phyloP scores from a whole-genome alignment of 2,329 filamentous ascomycete genomes.

The Rhynchosporium agropyri region DNA sequence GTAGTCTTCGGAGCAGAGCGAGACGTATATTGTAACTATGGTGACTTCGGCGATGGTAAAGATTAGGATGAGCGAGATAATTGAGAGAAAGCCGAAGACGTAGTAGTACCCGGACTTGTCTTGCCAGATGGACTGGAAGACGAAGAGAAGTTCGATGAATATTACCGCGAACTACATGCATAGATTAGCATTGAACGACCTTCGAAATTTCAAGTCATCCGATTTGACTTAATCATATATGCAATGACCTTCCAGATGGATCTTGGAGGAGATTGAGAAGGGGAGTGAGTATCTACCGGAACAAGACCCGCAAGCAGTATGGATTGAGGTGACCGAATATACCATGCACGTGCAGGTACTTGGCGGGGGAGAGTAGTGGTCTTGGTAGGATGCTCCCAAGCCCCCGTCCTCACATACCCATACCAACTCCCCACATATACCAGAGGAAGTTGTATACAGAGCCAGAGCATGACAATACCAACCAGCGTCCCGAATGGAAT shows the following conservation, averaged over 20 bases:
- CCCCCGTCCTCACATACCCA: constrained; percentile 66
- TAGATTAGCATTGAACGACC: too few species aligned
- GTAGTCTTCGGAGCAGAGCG: constrained; percentile 83
- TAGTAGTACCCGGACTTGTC: constrained; percentile 94
- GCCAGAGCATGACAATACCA: constrained; percentile 74
- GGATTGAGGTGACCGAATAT: constrained; percentile 63
- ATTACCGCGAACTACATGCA: constrained; percentile 69
- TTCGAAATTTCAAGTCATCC: too few species aligned
- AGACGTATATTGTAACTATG: constrained; percentile 79
- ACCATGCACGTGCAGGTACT: constrained; percentile 76
- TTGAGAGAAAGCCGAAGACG: constrained; percentile 81
- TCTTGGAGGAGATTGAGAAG: too few species aligned
- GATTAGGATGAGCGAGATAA: constrained; percentile 72
- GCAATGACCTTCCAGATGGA: too few species aligned
- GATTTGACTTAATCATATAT: too few species aligned
- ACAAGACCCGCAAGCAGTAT: constrained; percentile 75
- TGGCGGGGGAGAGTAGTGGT: constrained; percentile 72
- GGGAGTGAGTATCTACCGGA: constrained; percentile 46
- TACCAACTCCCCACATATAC: constrained; percentile 81
- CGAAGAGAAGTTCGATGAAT: constrained; percentile 84
- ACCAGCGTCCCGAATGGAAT: constrained; percentile 81
- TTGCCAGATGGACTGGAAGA: constrained; percentile 86
- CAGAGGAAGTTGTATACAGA: constrained; percentile 82
- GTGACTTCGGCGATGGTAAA: constrained; percentile 82
- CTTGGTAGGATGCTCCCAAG: constrained; percentile 83